Conservation (phyloP, 2,329 filamentous ascomycete genomes). For the Aspergillus bombycis region DNA sequence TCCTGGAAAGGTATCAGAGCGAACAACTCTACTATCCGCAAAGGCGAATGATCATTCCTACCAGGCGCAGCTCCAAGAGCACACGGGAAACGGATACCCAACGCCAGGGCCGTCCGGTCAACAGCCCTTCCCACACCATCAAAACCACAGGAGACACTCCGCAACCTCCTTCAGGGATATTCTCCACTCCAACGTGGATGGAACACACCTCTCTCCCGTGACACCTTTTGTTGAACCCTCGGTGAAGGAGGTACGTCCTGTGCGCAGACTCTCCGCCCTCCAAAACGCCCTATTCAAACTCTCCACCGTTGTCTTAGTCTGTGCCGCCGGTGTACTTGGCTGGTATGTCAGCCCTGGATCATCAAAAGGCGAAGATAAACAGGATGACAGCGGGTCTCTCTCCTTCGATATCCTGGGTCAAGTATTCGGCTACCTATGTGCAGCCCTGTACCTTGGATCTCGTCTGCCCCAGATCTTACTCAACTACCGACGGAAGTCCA, state of each 20-base stretch:
- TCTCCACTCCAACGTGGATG: constrained; percentile 59
- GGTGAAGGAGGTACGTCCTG: constrained; percentile 30
- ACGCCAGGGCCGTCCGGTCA: constrained; percentile 20
- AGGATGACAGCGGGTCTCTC: constrained; percentile 42
- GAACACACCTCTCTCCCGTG: constrained; percentile 74
- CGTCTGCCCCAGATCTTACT: constrained; percentile 87
- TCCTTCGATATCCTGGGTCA: constrained; percentile 79
- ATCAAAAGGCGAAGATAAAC: constrained; percentile 38
- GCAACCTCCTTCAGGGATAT: constrained; percentile 48
- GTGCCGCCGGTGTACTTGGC: constrained; percentile 77
- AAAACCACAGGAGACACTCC: constrained; percentile 29
- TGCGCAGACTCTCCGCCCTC: constrained; percentile 41
- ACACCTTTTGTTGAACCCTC: constrained; percentile 71
- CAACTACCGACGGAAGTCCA: constrained; percentile 90
- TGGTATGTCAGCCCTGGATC: constrained; percentile 72
- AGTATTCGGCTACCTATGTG: constrained; percentile 91
- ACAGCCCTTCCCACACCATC: constrained; percentile 10
- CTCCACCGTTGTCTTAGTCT: constrained; percentile 77
- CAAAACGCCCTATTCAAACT: constrained; percentile 69
- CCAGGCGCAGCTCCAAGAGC: constrained; percentile 10
- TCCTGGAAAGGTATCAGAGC: constrained; percentile 31
- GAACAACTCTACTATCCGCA: constrained; percentile 32
- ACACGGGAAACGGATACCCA: constrained; percentile 7
- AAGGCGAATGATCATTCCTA: constrained; percentile 23
- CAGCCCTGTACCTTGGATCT: constrained; percentile 83